phyloP scores from a whole-genome alignment of 305 asterid species.

The Fraxinus ornus region DNA sequence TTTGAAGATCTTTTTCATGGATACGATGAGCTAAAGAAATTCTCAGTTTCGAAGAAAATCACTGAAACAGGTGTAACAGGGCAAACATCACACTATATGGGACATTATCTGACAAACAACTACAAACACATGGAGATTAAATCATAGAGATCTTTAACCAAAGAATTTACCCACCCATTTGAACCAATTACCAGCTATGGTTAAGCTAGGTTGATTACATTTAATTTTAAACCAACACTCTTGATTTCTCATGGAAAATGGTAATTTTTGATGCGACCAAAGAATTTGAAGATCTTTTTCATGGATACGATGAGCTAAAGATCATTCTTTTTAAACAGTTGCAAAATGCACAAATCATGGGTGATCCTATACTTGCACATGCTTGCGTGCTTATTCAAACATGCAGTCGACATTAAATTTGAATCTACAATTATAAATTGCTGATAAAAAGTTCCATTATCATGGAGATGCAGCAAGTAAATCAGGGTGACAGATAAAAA shows the following conservation, averaged over 20 bases:
- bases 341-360: background rate
- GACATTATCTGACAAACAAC: background rate
- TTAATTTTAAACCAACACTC: background rate
- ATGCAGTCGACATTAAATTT: background rate
- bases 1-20: background rate
- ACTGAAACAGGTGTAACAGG: background rate
- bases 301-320: background rate
- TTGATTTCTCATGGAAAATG: background rate
- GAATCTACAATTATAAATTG: background rate
- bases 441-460: background rate
- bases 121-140: background rate
- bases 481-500: background rate
- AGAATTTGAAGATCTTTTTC: background rate
- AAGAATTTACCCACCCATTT: background rate
- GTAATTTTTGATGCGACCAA: background rate
- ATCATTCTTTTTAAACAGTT: background rate
- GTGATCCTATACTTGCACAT: background rate
- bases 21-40: background rate
- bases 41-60: background rate
- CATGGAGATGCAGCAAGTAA: background rate
- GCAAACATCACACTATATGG: background rate
- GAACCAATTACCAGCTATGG: background rate
- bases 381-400: background rate
- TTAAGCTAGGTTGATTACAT: background rate
- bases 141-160: background rate